phyloP scores from a whole-genome alignment of 2,329 filamentous ascomycete species.

The Bisporella sp. region DNA sequence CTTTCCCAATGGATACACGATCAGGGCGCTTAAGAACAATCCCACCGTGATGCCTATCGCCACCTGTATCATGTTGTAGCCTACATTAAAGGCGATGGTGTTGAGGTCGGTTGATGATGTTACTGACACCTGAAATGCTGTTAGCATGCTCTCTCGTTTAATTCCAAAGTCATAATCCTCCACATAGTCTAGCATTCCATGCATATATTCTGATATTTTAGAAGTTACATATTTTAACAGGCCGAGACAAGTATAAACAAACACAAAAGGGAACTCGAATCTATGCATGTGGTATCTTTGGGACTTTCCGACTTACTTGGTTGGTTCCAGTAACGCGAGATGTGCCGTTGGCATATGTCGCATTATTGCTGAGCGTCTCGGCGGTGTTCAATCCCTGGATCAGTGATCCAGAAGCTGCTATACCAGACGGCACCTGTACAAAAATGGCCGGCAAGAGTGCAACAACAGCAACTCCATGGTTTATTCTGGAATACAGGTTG shows the following conservation, averaged over 20 bases:
- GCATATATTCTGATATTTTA: no score
- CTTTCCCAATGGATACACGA: conserved; percentile 35
- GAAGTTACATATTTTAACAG: no score
- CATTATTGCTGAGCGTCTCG: conserved; percentile 40
- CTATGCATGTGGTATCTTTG: no score
- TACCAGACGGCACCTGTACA: conserved; percentile 55
- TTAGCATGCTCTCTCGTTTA: conserved; percentile 10
- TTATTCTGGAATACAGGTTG: conserved; percentile 63
- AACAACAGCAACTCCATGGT: conserved; percentile 65
- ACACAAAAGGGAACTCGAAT: no score
- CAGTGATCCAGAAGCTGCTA: conserved; percentile 54
- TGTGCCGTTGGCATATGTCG: conserved; percentile 22
- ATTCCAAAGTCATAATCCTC: conserved; percentile 1
- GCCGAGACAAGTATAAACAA: no score
- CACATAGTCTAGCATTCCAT: conserved; percentile 2
- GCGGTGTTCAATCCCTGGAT: conserved; percentile 51
- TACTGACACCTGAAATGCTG: conserved; percentile 12
- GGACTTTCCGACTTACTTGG: conserved; percentile 12
- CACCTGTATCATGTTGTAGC: conserved; percentile 34
- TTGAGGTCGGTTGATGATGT: conserved; percentile 23
- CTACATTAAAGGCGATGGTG: conserved; percentile 33
- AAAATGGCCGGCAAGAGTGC: conserved; percentile 86
- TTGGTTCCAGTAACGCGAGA: conserved; percentile 20
- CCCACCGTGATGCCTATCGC: conserved; percentile 37
- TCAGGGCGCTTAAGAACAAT: conserved; percentile 32